Evolutionary conservation across 352 stramenopile genomes (phyloP), one percentile per base, ranked within the genome.

Genomic region (Peronosclerospora sorghi): DNA sequence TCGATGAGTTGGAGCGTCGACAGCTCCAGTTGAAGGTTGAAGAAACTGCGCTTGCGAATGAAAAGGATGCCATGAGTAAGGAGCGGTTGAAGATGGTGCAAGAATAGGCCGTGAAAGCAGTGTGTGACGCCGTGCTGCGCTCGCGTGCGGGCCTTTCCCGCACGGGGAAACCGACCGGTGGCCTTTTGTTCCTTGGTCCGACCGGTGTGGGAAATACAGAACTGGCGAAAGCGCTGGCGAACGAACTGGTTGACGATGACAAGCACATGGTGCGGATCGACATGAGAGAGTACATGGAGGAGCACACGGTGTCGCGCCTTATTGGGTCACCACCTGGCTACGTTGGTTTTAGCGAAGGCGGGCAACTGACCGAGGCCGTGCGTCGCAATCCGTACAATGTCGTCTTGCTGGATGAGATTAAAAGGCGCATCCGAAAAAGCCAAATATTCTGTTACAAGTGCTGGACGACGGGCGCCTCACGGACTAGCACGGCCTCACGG

Each of bases 241-340:
- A 73, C 37, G 87, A 97, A 46, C 63, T 98, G 1, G 98, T 98
- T 39, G 88, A 98, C 58, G 80, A 95, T 20, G 89, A 97, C 36
- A 95, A 96, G 54, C 67, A 94, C 54, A 89, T 98, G 61, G 73
- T 97, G 17, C 74, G 95, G 24, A 95, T 98, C 50, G 95, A 98
- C 47, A 98, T 98, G 94, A 95, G 68, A 35, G 95, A 98, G 63
- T 98, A 98, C 66, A 98, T 97, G 74, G 95, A 98, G 63, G 80
- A 96, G 46, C 89, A 98, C 59, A 94, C 83, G 0, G 92, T 98
- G 1, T 71, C 81, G 10, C 54, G 91, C 12, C 56, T 98, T 17
- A 91, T 98, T 30, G 95, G 95, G n/a, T 69, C 88, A 0, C 93
- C 95, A 1, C 95, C 95, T 23, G 95, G 95, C 35, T 98, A 98